Evolutionary conservation across 257 asterid species (phyloP).

Genomic region (Solanum verrucosum): DNA sequence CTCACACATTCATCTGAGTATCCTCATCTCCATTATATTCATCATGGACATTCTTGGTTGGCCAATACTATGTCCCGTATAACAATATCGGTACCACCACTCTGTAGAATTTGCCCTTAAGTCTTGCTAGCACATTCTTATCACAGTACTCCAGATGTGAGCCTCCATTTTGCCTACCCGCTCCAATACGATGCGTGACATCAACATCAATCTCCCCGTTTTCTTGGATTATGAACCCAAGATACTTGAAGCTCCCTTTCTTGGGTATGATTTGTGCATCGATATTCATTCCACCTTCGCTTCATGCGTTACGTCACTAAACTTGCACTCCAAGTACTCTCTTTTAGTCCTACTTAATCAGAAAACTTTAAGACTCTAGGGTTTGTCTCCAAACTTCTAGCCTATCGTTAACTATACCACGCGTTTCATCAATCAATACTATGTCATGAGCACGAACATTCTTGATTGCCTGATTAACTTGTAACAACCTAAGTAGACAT

Average conservation of each 20-base stretch:
- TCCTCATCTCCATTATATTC: background rate
- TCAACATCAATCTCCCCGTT: background rate
- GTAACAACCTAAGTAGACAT: background rate
- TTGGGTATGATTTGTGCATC: background rate
- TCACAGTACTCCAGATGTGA: background rate
- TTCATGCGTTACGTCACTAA: background rate
- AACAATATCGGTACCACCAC: background rate
- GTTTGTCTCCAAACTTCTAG: background rate
- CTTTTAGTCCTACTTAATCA: background rate
- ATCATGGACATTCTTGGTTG: no score
- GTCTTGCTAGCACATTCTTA: background rate
- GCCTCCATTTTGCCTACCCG: background rate
- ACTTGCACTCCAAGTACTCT: background rate
- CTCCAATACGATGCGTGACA: background rate
- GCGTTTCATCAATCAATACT: background rate
- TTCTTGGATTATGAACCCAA: background rate
- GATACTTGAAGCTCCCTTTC: background rate
- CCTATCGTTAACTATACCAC: background rate
- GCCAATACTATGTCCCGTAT: background rate
- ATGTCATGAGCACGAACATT: background rate
- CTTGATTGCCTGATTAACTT: background rate
- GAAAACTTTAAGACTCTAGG: background rate
- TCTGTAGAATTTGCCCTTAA: background rate
- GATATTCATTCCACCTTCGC: background rate
- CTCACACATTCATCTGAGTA: background rate